phyloP scores from a whole-genome alignment of 768 basidiomycete species.

The Strobilomyces echinocephalus region DNA sequence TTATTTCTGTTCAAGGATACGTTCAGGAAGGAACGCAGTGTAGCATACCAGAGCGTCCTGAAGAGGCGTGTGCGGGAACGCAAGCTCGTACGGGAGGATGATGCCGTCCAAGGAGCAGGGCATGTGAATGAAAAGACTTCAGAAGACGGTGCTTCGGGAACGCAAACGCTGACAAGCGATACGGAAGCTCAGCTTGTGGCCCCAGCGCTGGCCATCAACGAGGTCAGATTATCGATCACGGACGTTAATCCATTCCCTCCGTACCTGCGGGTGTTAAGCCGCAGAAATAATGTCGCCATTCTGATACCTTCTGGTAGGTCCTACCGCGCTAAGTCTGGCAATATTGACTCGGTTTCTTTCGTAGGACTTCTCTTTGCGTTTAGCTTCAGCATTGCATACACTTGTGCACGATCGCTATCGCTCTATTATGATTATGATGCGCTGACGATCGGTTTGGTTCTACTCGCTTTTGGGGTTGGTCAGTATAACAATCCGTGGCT shows the following conservation, averaged over 20 bases:
- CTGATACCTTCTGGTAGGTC: slow-evolving; percentile 36
- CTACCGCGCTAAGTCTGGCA: not conserved
- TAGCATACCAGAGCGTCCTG: slow-evolving; percentile 69
- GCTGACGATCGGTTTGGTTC: slow-evolving; percentile 69
- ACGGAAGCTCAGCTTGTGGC: slow-evolving; percentile 18
- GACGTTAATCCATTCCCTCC: slow-evolving; percentile 75
- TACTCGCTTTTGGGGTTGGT: slow-evolving; percentile 73
- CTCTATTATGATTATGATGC: slow-evolving; percentile 63
- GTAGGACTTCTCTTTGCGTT: slow-evolving; percentile 69
- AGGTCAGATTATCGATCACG: slow-evolving; percentile 52
- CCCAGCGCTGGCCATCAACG: slow-evolving; percentile 18
- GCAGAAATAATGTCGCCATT: slow-evolving; percentile 64
- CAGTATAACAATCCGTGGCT: slow-evolving; percentile 6
- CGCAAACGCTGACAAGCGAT: slow-evolving; percentile 18
- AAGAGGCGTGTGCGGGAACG: slow-evolving; percentile 35
- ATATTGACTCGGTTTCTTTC: not conserved
- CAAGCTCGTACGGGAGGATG: slow-evolving; percentile 15
- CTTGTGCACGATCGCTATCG: slow-evolving; percentile 66
- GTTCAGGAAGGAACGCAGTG: slow-evolving; percentile 77
- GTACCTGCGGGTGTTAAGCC: slow-evolving; percentile 51
- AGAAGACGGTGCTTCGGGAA: not conserved
- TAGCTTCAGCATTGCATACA: slow-evolving; percentile 67
- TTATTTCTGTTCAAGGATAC: slow-evolving; percentile 77
- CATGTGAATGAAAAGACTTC: slow-evolving; percentile 4
- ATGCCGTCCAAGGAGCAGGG: not conserved